Percentiles rank a stretch among this genome's conserved stretches.
phyloP scores from a whole-genome alignment of 2,329 filamentous ascomycete species.

The Rhynchosporium graminicola region DNA sequence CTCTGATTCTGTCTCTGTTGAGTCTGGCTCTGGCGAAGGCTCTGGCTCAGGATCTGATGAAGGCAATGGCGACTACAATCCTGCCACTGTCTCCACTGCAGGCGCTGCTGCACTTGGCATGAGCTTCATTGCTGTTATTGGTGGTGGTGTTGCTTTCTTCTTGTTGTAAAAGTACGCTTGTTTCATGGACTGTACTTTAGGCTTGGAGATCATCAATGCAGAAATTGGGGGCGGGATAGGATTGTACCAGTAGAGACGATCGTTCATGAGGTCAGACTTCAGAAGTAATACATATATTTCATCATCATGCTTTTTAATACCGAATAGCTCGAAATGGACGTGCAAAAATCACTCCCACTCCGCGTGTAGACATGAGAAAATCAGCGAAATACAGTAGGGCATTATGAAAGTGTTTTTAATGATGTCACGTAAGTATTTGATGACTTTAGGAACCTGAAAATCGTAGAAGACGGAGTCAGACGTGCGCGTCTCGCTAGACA shows the following conservation, averaged over 20 bases:
- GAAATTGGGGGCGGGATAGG: not conserved
- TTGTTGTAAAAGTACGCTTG: constrained; percentile 16
- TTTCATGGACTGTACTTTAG: not conserved
- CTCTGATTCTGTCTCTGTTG: no score
- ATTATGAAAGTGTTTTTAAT: no score
- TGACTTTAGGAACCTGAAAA: no score
- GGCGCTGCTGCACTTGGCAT: constrained; percentile 25
- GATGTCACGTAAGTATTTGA: no score
- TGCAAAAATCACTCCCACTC: no score
- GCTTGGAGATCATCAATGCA: not conserved
- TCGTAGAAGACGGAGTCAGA: no score
- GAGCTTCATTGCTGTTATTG: constrained; percentile 28
- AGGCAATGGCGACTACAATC: not conserved
- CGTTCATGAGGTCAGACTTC: constrained; percentile 2
- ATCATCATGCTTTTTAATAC: not conserved
- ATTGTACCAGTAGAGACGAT: not conserved
- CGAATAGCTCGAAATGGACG: no score
- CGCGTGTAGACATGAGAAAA: no score
- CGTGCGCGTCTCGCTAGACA: no score
- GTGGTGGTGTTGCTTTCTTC: constrained; percentile 27
- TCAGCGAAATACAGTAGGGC: no score
- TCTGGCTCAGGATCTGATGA: not conserved
- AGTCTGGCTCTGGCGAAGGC: not conserved
- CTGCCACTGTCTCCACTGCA: constrained; percentile 19
- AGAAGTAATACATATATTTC: constrained; percentile 5